Evolutionary conservation across 805 yeast genomes (phyloP), one percentile per base, ranked within the genome.

Genomic region (Saccharomycopsis fibuligera): DNA sequence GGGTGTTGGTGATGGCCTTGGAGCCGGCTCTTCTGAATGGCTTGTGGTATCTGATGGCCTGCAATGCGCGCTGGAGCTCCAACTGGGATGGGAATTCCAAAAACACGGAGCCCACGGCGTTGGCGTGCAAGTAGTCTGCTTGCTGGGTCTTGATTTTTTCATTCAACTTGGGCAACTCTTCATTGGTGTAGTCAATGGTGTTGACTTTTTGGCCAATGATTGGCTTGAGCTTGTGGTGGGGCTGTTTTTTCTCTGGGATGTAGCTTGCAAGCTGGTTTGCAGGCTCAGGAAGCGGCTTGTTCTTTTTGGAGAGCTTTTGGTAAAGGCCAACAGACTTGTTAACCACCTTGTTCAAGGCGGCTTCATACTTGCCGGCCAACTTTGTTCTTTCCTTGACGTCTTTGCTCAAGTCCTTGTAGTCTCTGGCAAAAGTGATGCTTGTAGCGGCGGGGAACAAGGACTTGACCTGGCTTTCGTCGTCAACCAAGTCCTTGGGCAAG

Each of bases 21-120:
- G 74, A 60, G 72, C 60, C 67, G 60, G 69, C 61, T 60, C 71
- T 54, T 57, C 69, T 27, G 75, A 74, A 39, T 55, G 60, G 56
- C 66, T 53, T 61, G 57, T 73, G 74, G 56, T 74, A 76, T 31
- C 83, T 82, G 55, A 83, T 66, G n/a, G 87, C 81, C 68, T 91
- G 98, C 65, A 74, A 85, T 42, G 96, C 96, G 57, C 80, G 74
- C 66, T 90, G 97, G 48, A 93, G 83, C 62, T 90, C 95, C 52
- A 84, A 74, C 65, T 89, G 96, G 52, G 86, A 73, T 44, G 84
- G 75, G 65, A 93, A 91, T 60, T 86, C 88, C 49, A 89, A 64
- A 59, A 89, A 87, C 4, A 82, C 91, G 35, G 96, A 78, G 3
- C 84, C 81, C 37, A 75, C 62, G 58, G 75, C 75, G 3, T 76